Conservation (phyloP, 2,329 filamentous ascomycete species). For the Diaporthe helianthi region DNA sequence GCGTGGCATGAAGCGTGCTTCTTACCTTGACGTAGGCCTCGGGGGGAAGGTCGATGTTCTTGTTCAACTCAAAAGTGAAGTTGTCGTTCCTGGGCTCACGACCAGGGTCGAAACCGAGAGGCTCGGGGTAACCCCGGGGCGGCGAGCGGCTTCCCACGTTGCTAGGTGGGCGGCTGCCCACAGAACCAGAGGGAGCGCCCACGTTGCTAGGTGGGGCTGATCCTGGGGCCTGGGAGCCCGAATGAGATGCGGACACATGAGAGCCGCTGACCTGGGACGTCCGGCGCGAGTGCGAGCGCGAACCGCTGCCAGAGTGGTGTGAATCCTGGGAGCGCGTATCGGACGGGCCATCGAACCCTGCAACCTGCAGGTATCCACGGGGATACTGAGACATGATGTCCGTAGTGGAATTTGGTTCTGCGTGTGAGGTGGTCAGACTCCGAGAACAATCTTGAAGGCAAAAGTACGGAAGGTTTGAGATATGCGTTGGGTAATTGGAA, state of each 20-base stretch:
- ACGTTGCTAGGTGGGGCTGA: slow-evolving; percentile 7
- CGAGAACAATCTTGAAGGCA: neutral
- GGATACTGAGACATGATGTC: slow-evolving; percentile 28
- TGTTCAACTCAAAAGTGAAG: slow-evolving; percentile 38
- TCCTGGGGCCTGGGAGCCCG: slow-evolving; percentile 17
- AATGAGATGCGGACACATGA: slow-evolving; percentile 17
- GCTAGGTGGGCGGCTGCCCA: slow-evolving; percentile 32
- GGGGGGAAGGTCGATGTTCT: slow-evolving; percentile 64
- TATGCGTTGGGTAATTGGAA: neutral
- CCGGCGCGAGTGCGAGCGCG: slow-evolving; percentile 18
- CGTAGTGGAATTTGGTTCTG: neutral
- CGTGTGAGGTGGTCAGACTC: slow-evolving; percentile 1
- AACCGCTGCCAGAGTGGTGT: slow-evolving; percentile 15
- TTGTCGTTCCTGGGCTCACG: slow-evolving; percentile 37
- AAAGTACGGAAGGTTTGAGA: neutral
- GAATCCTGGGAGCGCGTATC: slow-evolving; percentile 33
- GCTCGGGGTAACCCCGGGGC: slow-evolving; percentile 25
- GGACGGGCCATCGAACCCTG: slow-evolving; percentile 31
- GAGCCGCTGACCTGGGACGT: slow-evolving; percentile 19
- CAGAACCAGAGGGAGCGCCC: slow-evolving; percentile 22
- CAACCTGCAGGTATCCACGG: slow-evolving; percentile 8
- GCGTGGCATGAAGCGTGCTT: neutral
- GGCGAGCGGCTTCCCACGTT: slow-evolving; percentile 13
- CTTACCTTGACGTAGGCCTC: slow-evolving; percentile 60
- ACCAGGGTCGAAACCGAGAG: slow-evolving; percentile 54